Conservation (phyloP, 345 rosid species). For the Ceriops zippeliana region DNA sequence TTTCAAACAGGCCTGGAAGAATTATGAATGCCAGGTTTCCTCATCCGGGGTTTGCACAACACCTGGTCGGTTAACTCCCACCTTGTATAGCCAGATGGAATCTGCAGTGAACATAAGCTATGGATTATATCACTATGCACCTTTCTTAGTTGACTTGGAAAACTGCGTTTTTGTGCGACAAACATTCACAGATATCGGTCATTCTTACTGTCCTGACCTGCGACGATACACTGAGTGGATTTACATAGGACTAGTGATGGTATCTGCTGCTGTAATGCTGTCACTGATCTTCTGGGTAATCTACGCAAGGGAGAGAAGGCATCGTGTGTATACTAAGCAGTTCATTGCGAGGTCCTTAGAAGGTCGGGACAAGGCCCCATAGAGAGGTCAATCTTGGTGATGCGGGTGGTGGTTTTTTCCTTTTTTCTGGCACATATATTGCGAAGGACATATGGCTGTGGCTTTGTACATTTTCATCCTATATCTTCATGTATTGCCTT, state of each 20-base stretch:
- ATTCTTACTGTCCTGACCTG: constrained; percentile 60
- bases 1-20: constrained; percentile 60
- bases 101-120: constrained; percentile 77
- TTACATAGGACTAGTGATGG: constrained; percentile 69
- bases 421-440: background rate
- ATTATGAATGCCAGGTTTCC: constrained; percentile 44
- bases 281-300: constrained; percentile 91
- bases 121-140: constrained; percentile 68
- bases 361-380: background rate
- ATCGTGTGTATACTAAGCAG: constrained; percentile 70
- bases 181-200: constrained; percentile 55
- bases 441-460: background rate
- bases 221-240: constrained; percentile 61
- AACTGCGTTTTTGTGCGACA: constrained; percentile 80
- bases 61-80: constrained; percentile 73
- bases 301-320: constrained; percentile 78
- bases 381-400: too few relatives aligned
- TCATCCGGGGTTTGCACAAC: constrained; percentile 57
- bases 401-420: background rate
- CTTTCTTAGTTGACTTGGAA: constrained; percentile 65
- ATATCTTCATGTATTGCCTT: background rate
- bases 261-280: constrained; percentile 80
- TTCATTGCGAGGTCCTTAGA: constrained; percentile 2
- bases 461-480: background rate
- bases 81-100: constrained; percentile 54